Evolutionary conservation across 345 rosid species (phyloP).

Genomic region (Moricandia arvensis): DNA sequence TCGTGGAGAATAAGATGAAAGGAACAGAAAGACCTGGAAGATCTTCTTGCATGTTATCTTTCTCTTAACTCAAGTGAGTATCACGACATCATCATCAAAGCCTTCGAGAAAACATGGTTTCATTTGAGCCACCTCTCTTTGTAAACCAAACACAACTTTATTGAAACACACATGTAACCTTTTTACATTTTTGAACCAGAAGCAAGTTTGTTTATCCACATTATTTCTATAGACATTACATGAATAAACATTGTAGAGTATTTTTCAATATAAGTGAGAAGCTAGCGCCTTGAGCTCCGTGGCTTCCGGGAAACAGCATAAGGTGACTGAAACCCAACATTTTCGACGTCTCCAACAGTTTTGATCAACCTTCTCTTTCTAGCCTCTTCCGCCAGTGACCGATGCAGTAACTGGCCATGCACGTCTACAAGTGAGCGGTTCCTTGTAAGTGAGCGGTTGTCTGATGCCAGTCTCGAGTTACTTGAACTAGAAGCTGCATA

Average conservation of each 20-base stretch:
- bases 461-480: conserved; percentile 32
- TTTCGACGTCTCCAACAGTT: conserved; percentile 77
- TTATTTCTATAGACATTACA: neutral
- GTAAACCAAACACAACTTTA: conserved; percentile 23
- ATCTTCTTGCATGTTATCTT: conserved; percentile 82
- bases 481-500: conserved; percentile 44
- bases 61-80: conserved; percentile 64
- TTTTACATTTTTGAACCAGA: conserved; percentile 18
- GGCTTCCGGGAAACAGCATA: conserved; percentile 40
- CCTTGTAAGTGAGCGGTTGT: conserved; percentile 46
- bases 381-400: conserved; percentile 62
- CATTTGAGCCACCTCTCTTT: conserved; percentile 24
- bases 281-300: conserved; percentile 35
- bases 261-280: neutral
- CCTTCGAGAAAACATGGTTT: conserved; percentile 77
- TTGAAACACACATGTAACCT: neutral
- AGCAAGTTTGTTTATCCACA: conserved; percentile 12
- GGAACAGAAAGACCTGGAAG: conserved; percentile 64
- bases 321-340: conserved; percentile 69
- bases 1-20: conserved; percentile 66
- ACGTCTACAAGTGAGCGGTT: conserved; percentile 69
- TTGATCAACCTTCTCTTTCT: conserved; percentile 56
- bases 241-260: neutral
- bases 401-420: conserved; percentile 58
- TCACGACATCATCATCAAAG: conserved; percentile 64